A percentile compares a stretch with the other conserved stretches of the same genome.
Evolutionary conservation across 371 early-diverging fungal species (phyloP).

Genomic region (Apophysomyces trapeziformis): DNA sequence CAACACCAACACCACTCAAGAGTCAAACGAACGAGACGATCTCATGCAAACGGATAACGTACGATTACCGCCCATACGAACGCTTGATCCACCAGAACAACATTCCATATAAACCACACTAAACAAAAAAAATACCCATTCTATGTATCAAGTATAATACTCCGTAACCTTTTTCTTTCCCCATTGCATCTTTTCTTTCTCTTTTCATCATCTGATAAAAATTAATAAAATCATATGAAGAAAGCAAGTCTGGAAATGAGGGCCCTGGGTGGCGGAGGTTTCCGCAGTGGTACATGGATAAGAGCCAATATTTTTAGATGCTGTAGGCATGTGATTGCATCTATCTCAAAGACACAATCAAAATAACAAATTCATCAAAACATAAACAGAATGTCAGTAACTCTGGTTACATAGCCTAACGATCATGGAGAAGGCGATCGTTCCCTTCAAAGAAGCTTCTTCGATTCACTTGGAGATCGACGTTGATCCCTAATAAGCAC

Average conservation of each 20-base stretch:
- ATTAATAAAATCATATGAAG: slow-evolving; percentile 1
- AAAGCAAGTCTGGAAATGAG: not conserved
- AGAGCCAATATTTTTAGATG: not conserved
- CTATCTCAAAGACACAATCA: not conserved
- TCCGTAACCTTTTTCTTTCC: not conserved
- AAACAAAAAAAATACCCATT: not conserved
- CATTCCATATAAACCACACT: slow-evolving; percentile 15
- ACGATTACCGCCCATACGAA: slow-evolving; percentile 39
- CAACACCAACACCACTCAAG: slow-evolving; percentile 7
- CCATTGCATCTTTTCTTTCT: not conserved
- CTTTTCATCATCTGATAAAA: not conserved
- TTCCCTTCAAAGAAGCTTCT: no score
- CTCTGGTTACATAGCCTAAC: no score
- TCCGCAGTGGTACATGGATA: not conserved
- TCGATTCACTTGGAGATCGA: no score
- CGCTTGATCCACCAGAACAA: slow-evolving; percentile 21
- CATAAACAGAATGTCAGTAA: no score
- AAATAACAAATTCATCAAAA: not conserved
- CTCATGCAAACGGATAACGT: slow-evolving; percentile 20
- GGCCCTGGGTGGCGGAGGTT: not conserved
- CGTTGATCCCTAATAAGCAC: no score
- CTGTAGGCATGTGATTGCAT: not conserved
- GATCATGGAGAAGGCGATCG: no score
- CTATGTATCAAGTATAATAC: slow-evolving; percentile 9
- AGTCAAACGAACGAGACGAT: not conserved